These are phyloP conservation scores for Alectoria sarmentosa DNA, from an alignment of 495 filamentous ascomycete species.

Conservation along the genomic window DNA sequence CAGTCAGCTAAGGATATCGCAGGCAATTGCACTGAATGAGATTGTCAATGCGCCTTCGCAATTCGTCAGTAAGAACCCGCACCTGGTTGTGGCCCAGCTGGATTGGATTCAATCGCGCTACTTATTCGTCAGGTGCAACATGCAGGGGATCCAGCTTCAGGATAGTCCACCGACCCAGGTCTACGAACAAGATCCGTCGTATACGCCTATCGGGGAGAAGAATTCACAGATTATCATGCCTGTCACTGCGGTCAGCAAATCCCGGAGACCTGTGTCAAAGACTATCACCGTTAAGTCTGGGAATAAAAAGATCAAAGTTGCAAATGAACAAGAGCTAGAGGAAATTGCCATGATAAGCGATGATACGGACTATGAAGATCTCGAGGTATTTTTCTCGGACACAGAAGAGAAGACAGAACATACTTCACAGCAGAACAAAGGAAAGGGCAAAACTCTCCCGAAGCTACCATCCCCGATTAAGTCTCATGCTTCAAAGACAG, in stretches of 20 bases:
- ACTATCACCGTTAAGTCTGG: constrained; percentile 24
- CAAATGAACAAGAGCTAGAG: constrained; percentile 25
- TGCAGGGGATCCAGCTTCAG: constrained; percentile 11
- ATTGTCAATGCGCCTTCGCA: constrained; percentile 68
- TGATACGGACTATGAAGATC: constrained; percentile 47
- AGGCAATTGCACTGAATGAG: constrained; percentile 75
- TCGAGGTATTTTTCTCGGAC: constrained; percentile 39
- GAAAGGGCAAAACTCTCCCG: constrained; percentile 17
- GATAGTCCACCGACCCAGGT: constrained; percentile 31
- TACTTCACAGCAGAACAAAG: constrained; percentile 14
- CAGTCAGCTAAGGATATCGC: constrained; percentile 50
- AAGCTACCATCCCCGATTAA: constrained; percentile 9
- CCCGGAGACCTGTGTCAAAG: constrained; percentile 25
- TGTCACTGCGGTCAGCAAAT: constrained; percentile 41
- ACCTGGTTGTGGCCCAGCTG: constrained; percentile 66
- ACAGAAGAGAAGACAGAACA: constrained; percentile 26
- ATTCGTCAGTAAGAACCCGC: constrained; percentile 48
- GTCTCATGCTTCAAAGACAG: constrained; percentile 35
- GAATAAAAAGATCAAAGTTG: constrained; percentile 25
- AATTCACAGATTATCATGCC: constrained; percentile 40
- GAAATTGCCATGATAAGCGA: constrained; percentile 36
- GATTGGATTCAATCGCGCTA: constrained; percentile 94
- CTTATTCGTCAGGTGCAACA: constrained; percentile 56
- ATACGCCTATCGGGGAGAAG: constrained; percentile 36
- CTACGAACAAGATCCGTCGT: constrained; percentile 50